phyloP scores from a whole-genome alignment of 1,284 basidiomycete species.

The Phellopilus nigrolimitatus region DNA sequence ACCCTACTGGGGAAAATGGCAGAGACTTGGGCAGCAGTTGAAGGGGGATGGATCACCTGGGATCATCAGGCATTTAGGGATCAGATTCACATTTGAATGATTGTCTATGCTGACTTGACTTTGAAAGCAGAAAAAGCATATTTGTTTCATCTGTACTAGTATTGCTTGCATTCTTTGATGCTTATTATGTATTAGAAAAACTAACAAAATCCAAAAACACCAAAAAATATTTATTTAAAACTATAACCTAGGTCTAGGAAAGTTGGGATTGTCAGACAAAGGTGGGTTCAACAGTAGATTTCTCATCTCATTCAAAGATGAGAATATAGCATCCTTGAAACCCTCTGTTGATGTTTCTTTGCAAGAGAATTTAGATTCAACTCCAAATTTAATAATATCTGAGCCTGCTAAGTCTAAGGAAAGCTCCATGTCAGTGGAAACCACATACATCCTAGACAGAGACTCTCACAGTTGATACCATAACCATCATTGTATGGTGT shows the following conservation, averaged over 20 bases:
- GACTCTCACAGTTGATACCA: slow-evolving; percentile 83
- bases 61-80: neutral
- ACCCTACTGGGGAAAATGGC: slow-evolving; percentile 42
- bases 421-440: slow-evolving; percentile 16
- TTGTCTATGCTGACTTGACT: neutral
- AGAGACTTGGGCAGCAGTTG: slow-evolving; percentile 9
- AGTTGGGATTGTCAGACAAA: slow-evolving; percentile 33
- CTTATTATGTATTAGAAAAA: neutral
- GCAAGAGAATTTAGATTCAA: slow-evolving; percentile 84
- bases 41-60: slow-evolving; percentile 8
- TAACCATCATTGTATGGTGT: slow-evolving; percentile 80
- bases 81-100: slow-evolving; percentile 3
- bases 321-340: slow-evolving; percentile 67
- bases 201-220: neutral
- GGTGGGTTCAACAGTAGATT: slow-evolving; percentile 14
- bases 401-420: slow-evolving; percentile 76
- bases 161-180: neutral
- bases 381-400: slow-evolving; percentile 86
- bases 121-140: no score
- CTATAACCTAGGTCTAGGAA: slow-evolving; percentile 18
- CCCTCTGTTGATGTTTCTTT: slow-evolving; percentile 64
- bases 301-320: slow-evolving; percentile 73
- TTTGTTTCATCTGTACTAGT: neutral
- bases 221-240: slow-evolving; percentile 15
- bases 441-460: neutral